These are phyloP conservation scores for Glebionis coronaria DNA, from an alignment of 129 eudicot genomes.

Conservation along the genomic window DNA sequence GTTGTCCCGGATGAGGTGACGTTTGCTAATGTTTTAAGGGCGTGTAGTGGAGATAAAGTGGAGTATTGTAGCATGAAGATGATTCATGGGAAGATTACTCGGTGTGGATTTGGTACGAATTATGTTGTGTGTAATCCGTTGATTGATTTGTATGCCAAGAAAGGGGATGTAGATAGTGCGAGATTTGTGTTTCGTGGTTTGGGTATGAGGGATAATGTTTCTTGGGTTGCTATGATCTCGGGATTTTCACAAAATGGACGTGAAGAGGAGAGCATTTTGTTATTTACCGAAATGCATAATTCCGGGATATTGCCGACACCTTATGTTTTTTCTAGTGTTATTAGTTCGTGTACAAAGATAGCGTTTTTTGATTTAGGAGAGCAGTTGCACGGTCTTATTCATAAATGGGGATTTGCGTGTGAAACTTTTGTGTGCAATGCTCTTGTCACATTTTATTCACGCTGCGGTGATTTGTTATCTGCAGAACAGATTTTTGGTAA, in stretches of 20 bases:
- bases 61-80: constrained; percentile 36
- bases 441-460: constrained; percentile 69
- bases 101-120: constrained; percentile 47
- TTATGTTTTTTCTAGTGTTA: constrained; percentile 74
- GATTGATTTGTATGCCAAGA: constrained; percentile 67
- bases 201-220: constrained; percentile 55
- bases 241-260: constrained; percentile 66
- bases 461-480: constrained; percentile 43
- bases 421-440: constrained; percentile 78
- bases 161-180: constrained; percentile 53
- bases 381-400: constrained; percentile 67
- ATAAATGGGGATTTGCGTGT: constrained; percentile 71
- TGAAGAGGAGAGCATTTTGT: constrained; percentile 59
- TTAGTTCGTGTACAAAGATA: constrained; percentile 79
- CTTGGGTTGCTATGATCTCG: constrained; percentile 98
- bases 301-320: constrained; percentile 70
- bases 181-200: constrained; percentile 46
- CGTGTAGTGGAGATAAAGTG: constrained; percentile 36
- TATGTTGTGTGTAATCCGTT: constrained; percentile 61
- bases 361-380: constrained; percentile 52
- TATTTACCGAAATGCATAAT: constrained; percentile 66
- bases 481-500: constrained; percentile 60
- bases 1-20: constrained; percentile 53
- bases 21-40: constrained; percentile 46
- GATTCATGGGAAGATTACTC: constrained; percentile 54